Conservation (phyloP, 2,329 filamentous ascomycete species). For the Cryphonectria radicalis region DNA sequence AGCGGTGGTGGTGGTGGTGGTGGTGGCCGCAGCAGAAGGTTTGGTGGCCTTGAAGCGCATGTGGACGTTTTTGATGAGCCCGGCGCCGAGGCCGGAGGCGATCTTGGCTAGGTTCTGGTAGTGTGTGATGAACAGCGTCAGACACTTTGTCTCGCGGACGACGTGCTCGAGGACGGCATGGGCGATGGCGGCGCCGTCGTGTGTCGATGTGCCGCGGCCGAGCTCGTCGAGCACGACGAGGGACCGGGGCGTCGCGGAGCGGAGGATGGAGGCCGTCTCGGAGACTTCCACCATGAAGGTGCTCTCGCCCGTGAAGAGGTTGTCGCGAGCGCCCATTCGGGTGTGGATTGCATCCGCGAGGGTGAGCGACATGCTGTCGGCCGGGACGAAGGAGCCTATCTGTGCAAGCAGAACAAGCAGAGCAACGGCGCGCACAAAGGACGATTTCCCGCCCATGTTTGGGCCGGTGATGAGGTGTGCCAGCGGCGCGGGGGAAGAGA, state of each 20-base stretch:
- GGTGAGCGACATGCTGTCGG: conserved; percentile 72
- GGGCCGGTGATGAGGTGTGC: conserved; percentile 92
- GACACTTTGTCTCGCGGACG: conserved; percentile 71
- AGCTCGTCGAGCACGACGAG: conserved; percentile 95
- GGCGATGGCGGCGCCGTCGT: conserved; percentile 95
- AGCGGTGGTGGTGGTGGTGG: neutral
- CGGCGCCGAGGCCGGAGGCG: conserved; percentile 66
- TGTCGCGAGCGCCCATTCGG: conserved; percentile 94
- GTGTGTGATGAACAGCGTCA: conserved; percentile 96
- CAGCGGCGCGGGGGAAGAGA: conserved; percentile 68
- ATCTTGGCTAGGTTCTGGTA: conserved; percentile 84
- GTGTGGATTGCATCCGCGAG: conserved; percentile 92
- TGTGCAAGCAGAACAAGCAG: conserved; percentile 93
- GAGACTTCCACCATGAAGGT: conserved; percentile 99
- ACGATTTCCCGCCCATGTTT: conserved; percentile 99
- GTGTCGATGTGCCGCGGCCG: conserved; percentile 89
- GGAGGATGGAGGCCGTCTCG: conserved; percentile 89
- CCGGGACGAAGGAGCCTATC: conserved; percentile 92
- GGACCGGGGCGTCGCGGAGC: conserved; percentile 80
- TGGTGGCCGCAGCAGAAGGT: conserved; percentile 16
- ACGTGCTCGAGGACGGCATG: conserved; percentile 88
- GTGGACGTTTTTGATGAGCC: conserved; percentile 81
- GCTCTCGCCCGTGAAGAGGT: conserved; percentile 90
- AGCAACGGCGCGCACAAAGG: conserved; percentile 90
- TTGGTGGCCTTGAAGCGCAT: conserved; percentile 75